A percentile compares a stretch with the other conserved stretches of the same genome.
Conservation (phyloP, 768 basidiomycete species). For the Leucosporidium creatinivorum region DNA sequence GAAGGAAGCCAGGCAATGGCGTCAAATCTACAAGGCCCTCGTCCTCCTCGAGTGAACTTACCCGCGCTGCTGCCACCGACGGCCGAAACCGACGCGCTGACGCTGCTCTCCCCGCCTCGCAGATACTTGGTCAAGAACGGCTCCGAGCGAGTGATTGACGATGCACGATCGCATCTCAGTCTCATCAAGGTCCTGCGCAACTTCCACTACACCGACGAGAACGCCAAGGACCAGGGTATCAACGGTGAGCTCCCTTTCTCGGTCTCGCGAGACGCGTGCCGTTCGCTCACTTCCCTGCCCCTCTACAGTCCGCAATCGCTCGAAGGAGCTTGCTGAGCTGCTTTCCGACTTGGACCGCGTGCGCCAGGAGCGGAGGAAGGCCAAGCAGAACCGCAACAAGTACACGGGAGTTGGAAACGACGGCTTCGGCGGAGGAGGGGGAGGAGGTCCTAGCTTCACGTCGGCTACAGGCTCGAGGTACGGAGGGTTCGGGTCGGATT, state of each 20-base stretch:
- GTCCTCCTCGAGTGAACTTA: slow-evolving; percentile 14
- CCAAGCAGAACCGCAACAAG: slow-evolving; percentile 81
- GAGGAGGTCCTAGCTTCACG: slow-evolving; percentile 50
- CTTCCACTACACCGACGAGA: slow-evolving; percentile 98
- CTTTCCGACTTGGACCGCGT: slow-evolving; percentile 86
- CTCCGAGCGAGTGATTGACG: slow-evolving; percentile 94
- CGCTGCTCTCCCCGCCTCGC: slow-evolving; percentile 38
- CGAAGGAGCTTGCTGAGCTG: slow-evolving; percentile 85
- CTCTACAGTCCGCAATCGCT: slow-evolving; percentile 76
- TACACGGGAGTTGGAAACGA: slow-evolving; percentile 84
- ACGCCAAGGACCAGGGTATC: slow-evolving; percentile 95
- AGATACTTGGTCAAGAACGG: slow-evolving; percentile 94
- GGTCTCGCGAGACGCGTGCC: too few relatives aligned
- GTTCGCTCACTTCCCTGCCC: too few relatives aligned
- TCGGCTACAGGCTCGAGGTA: slow-evolving; percentile 54
- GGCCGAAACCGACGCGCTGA: slow-evolving; percentile 59
- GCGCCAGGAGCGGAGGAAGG: slow-evolving; percentile 78
- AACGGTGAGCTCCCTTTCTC: slow-evolving; percentile 57
- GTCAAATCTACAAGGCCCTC: slow-evolving; percentile 89
- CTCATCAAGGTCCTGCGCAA: slow-evolving; percentile 95
- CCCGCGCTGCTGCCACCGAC: background rate
- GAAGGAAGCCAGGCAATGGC: slow-evolving; percentile 96
- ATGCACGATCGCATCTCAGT: slow-evolving; percentile 85
- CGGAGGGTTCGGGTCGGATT: slow-evolving; percentile 64
- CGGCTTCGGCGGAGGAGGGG: slow-evolving; percentile 24